Base-by-base conservation (phyloP, 2,329 filamentous ascomycete genomes). In the Lojkania enalia region DNA sequence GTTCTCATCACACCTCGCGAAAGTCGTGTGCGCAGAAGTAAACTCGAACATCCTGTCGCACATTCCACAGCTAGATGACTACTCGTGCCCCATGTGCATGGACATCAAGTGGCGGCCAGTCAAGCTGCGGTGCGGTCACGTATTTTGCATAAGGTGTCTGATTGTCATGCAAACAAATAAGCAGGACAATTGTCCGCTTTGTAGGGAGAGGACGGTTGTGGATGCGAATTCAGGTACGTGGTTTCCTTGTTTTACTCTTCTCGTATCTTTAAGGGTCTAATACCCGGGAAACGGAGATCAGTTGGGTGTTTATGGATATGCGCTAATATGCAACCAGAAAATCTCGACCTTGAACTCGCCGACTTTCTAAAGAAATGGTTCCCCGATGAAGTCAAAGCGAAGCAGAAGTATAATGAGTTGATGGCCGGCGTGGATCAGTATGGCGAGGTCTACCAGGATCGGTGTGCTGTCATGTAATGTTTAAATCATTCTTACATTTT, bases 131-230 rank as follows among this genome's bases (percentile, higher is more conserved):
- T 95, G 90, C 67, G 73, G 79, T 20, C 88, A 94, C 55, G 73
- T 91, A 12, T 91, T 92, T 62, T 95, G 90, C 71, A 92, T 94
- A 44, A 79, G 87, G 2, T 95, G 90, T 63, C 77, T 92, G 37
- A 84, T 95, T 51, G 83, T 88, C 57, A 82, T 95, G 72, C 89
- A 94, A 65, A 82, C 83, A 35, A 80, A 82, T 29, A 77, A 78
- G 48, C 83, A 87, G 61, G 78, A 79, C 27, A 75, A 81, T 39
- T 95, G 90, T 61, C 89, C 90, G 0, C 74, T 94, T 42, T 95
- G 90, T 64, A 79, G 90, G 46, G 79, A 82, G 14, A 79, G 85
- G 46, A 86, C 85, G 0, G 81, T 95, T 9, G 78, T 88, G 73
- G 73, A 78, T 46, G 88, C 89, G 0, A 85, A 87, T 49, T 76